Evolutionary conservation across 345 rosid species (phyloP), one percentile per base, ranked within the genome.

Genomic region (Citrus cavaleriei): DNA sequence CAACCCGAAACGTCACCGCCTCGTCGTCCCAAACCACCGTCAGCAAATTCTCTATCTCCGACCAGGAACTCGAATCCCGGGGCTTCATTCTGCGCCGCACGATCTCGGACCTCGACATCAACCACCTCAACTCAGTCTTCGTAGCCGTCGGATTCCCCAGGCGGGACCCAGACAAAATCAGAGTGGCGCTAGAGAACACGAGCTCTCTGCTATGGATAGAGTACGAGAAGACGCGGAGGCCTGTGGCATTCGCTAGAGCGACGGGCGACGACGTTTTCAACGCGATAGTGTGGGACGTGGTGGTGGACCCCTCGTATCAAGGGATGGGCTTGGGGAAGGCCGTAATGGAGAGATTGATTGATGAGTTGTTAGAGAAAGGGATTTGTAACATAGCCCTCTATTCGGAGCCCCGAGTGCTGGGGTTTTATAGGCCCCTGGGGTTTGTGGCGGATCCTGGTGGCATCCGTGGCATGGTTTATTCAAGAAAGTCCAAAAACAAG

Each of bases 211-310:
- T 92, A 2, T 95, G 98, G 97, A 42, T 92, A 13, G 88, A 92
- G 87, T 34, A 89, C 84, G 78, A 84, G 86, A 89, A 80, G 85
- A 87, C 90, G 30, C 84, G 76, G 83, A 83, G 84, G 74, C 97
- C 97, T 0, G 98, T 93, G 49, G 97, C 99, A 68, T 95, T 95
- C 67, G 95, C 97, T 6, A 78, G 99, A 70, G 97, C 99, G 3
- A 92, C 98, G 0, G 97, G 98, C 2, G 97, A 94, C 77, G 92
- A 93, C 22, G 97, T 92, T 14, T 93, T 96, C 89, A 96, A 96
- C 73, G 97, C 98, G 4, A 92, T 94, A 58, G 92, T 96, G 55
- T 93, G 98, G 99, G 99, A 95, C 82, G 99, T 93, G 70, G 99
- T 93, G 81, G 98, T 95, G 69, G 98, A 91, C 70, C 98, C 97